Conservation (phyloP, 2,329 filamentous ascomycete species). For the Drechslerella stenobrocha region DNA sequence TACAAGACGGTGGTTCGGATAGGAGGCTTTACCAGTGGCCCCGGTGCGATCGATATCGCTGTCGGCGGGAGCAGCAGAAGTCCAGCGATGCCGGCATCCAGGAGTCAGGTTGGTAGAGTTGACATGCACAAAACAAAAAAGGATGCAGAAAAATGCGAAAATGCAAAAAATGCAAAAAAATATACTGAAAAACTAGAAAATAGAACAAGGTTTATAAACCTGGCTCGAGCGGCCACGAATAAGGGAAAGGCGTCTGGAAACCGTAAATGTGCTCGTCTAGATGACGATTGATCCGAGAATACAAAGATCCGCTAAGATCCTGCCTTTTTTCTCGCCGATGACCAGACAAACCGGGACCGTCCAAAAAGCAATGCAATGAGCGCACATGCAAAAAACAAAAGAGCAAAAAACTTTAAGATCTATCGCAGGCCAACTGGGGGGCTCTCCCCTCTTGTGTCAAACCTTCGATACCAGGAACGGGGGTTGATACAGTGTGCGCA, state of each 20-base stretch:
- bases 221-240: not conserved
- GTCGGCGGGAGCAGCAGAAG: too few relatives aligned
- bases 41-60: too few relatives aligned
- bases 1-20: too few relatives aligned
- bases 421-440: not conserved
- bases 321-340: too few relatives aligned
- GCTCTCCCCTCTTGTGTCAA: not conserved
- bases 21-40: too few relatives aligned
- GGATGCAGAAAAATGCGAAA: too few relatives aligned
- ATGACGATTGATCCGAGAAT: not conserved
- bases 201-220: not conserved
- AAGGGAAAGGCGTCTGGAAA: not conserved
- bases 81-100: too few relatives aligned
- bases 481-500: not conserved
- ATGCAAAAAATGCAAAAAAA: too few relatives aligned
- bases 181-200: not conserved
- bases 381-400: too few relatives aligned
- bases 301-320: not conserved
- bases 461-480: not conserved
- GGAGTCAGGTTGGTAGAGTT: too few relatives aligned
- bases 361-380: not conserved
- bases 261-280: not conserved
- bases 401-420: constrained; percentile 1
- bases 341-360: not conserved
- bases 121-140: too few relatives aligned